Base-by-base conservation (phyloP, 2,329 filamentous ascomycete genomes). In the Chaetothyriales sp. region DNA sequence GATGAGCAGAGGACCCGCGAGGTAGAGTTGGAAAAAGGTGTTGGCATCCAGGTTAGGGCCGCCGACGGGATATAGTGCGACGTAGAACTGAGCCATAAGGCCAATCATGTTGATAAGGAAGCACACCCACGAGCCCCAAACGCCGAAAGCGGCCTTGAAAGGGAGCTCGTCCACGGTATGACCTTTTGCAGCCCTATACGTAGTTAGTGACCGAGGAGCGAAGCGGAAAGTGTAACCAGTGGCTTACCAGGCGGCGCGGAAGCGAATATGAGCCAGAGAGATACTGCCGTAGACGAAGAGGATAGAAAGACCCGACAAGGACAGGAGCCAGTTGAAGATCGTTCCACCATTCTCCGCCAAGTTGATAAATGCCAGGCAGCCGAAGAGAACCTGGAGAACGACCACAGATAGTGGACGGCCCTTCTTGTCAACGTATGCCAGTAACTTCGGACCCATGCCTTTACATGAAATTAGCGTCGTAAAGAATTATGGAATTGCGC, bases 21-120 rank as follows among this genome's bases (percentile, higher is more conserved):
- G 55, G 47, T 63, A 63, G 18, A 53, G 52, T 48, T 63, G 56
- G 55, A 64, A 64, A 50, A 63, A 64, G 33, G 56, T 57, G 18
- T 18, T 51, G 19, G 56, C 52, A 51, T 60, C 52, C 43, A 57
- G 50, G 40, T 57, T 44, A 29, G 59, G 56, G 19, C 55, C 55
- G 25, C 73, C 77, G 48, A 92, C 76, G 4, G 89, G 89, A 65
- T 83, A 89, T 3, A 86, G 81, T 22, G 85, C 87, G 48, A 86
- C 82, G 86, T 89, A 95, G 72, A 94, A 92, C 65, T 95, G 89
- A 1, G 86, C 86, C 44, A 85, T 66, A 20, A 95, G 75, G 29
- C 95, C 82, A 43, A 90, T 69, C 18, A 76, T 52, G 69, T 95
- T 95, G 66, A 94, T 80, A 22, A 73, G 58, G 52, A 95, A 75